Percentiles rank a stretch among this genome's conserved stretches.
Conservation (phyloP, 1,139 yeast genomes). For the Zygoascus sp. region DNA sequence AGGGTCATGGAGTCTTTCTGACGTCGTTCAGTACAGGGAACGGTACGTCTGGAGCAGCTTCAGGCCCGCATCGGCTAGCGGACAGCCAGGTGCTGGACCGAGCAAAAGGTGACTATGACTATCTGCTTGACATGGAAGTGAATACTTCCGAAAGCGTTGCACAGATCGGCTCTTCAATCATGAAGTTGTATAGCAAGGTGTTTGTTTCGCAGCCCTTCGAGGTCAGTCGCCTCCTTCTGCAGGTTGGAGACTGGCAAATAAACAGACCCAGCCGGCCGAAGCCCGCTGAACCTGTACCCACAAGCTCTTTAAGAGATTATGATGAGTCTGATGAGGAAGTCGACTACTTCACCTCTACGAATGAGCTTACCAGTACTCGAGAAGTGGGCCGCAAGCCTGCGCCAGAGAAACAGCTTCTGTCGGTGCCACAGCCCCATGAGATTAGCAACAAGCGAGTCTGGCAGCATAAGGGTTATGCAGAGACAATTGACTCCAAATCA, state of each 20-base stretch:
- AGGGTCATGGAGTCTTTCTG: not conserved
- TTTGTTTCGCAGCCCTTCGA: slow-evolving; percentile 85
- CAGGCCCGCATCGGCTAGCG: not conserved
- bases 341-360: slow-evolving; percentile 16
- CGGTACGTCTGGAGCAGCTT: not conserved
- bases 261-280: no score
- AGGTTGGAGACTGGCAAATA: slow-evolving; percentile 55
- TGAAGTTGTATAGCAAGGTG: slow-evolving; percentile 63
- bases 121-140: slow-evolving; percentile 15
- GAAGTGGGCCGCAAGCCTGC: slow-evolving; percentile 16
- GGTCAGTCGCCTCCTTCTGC: slow-evolving; percentile 70
- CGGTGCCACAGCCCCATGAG: not conserved
- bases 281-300: no score
- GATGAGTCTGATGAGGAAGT: slow-evolving; percentile 24
- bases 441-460: slow-evolving; percentile 15
- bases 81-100: not conserved
- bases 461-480: slow-evolving; percentile 3
- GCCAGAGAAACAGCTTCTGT: slow-evolving; percentile 16
- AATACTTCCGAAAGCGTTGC: slow-evolving; percentile 19
- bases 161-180: slow-evolving; percentile 50
- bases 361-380: not conserved
- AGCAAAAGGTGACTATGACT: slow-evolving; percentile 5
- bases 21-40: not conserved
- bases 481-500: slow-evolving; percentile 53
- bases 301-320: slow-evolving; percentile 13